Evolutionary conservation across 2,329 filamentous ascomycete genomes (phyloP).

Genomic region (Aspergillus niger): DNA sequence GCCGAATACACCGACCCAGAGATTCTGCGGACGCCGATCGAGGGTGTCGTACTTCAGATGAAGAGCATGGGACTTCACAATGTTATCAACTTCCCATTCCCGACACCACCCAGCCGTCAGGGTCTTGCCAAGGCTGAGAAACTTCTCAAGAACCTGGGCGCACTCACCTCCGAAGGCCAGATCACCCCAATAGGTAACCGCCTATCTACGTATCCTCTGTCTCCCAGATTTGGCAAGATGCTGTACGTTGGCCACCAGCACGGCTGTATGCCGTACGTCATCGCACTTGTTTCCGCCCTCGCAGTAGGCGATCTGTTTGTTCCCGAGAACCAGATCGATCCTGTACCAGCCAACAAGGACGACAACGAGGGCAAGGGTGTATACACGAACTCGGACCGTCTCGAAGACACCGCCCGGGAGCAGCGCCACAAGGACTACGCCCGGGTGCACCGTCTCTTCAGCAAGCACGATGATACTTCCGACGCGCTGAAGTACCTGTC

Average conservation of each 20-base stretch:
- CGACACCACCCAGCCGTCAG: slow-evolving; percentile 78
- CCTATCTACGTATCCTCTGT: slow-evolving; percentile 85
- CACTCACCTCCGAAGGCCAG: slow-evolving; percentile 69
- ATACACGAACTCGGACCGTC: slow-evolving; percentile 65
- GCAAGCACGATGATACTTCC: slow-evolving; percentile 75
- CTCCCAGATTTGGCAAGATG: slow-evolving; percentile 88
- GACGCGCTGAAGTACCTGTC: slow-evolving; percentile 91
- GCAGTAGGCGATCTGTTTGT: slow-evolving; percentile 88
- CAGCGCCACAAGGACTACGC: slow-evolving; percentile 67
- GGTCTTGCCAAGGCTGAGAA: slow-evolving; percentile 82
- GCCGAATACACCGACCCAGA: slow-evolving; percentile 84
- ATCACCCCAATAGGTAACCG: slow-evolving; percentile 78
- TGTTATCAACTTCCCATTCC: slow-evolving; percentile 93
- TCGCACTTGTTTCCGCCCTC: slow-evolving; percentile 83
- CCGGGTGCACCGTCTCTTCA: slow-evolving; percentile 74
- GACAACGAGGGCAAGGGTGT: slow-evolving; percentile 44
- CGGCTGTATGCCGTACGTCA: slow-evolving; percentile 78
- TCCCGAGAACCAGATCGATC: slow-evolving; percentile 74
- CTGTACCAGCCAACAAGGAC: slow-evolving; percentile 54
- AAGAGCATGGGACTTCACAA: slow-evolving; percentile 92
- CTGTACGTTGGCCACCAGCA: slow-evolving; percentile 83
- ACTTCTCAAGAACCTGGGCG: slow-evolving; percentile 80
- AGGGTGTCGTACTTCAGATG: slow-evolving; percentile 87
- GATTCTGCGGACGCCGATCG: slow-evolving; percentile 85
- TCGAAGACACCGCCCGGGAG: slow-evolving; percentile 70